Evolutionary conservation across 2,329 filamentous ascomycete genomes (phyloP), one percentile per base, ranked within the genome.

Genomic region (Claviceps paspali): DNA sequence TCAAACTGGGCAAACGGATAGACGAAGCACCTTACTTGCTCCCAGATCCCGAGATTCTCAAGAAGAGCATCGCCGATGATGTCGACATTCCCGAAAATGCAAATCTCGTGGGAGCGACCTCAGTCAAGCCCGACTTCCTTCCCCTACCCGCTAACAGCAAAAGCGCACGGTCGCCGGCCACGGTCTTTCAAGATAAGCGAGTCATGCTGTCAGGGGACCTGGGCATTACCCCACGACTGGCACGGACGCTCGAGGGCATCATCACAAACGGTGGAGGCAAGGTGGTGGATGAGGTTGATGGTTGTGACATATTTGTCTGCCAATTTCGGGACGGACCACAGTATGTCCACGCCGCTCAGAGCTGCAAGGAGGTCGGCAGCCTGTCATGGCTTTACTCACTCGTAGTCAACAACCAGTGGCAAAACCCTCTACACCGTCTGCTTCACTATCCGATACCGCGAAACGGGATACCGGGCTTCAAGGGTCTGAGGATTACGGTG

Each of bases 361-460:
- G 69, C 10, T 75, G 76, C 38, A 93, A 88, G 49, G 78, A 87
- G 29, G 83, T 98, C 10, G 91, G 87, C 12, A 98, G 92, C 52
- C 64, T 98, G 17, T 78, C 86, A 1, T 98, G 91, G 91, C 67
- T 98, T 10, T 96, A 91, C 56, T 79, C 88, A 56, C 66, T 98
- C 38, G 92, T 96, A 52, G 84, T 84, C 3, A 76, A 82, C 47
- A 87, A 94, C 52, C 68, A 76, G 43, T 98, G 87, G 83, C 88
- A 83, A 2, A 87, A 82, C 10, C 88, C 91, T 0, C 65, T 86
- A 41, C 75, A 76, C 30, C 78, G 85, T 35, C 67, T 96, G 22
- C 65, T 98, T 18, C 91, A 98, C 53, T 98, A 98, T 47, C 91
- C 91, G 0, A 54, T 93, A 11, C 82, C 87, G 5, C 73, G 71